These are phyloP conservation scores for Leccinum pallidistipes DNA, from an alignment of 1,284 basidiomycete species.

Conservation along the genomic window DNA sequence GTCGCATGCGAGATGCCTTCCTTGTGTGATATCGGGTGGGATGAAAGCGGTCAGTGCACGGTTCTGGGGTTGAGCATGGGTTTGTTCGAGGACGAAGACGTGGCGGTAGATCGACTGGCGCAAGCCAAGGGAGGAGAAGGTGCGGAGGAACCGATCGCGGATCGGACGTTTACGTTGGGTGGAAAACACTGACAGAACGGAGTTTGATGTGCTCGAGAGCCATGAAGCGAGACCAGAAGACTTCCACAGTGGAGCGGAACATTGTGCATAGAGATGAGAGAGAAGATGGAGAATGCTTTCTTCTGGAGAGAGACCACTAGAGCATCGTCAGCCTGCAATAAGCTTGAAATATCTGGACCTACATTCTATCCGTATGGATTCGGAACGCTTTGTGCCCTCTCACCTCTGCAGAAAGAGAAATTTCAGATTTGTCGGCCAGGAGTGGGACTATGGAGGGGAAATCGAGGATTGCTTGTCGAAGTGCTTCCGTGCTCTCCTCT, in stretches of 20 bases:
- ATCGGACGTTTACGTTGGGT: conserved; percentile 38
- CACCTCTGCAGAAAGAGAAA: conserved; percentile 58
- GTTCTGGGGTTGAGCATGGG: conserved; percentile 43
- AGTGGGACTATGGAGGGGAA: conserved; percentile 83
- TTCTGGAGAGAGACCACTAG: conserved; percentile 41
- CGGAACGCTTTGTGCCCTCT: conserved; percentile 63
- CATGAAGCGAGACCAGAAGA: conserved; percentile 62
- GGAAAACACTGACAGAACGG: conserved; percentile 38
- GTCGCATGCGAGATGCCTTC: conserved; percentile 71
- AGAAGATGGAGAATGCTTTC: conserved; percentile 64
- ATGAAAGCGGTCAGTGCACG: conserved; percentile 66
- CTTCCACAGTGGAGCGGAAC: conserved; percentile 82
- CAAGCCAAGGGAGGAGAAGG: conserved; percentile 45
- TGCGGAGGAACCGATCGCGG: conserved; percentile 42
- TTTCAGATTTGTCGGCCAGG: conserved; percentile 82
- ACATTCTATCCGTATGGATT: conserved; percentile 69
- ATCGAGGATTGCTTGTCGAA: conserved; percentile 69
- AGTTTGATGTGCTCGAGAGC: conserved; percentile 60
- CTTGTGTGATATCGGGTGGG: conserved; percentile 51
- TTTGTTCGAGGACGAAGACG: conserved; percentile 67
- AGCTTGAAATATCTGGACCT: conserved; percentile 20
- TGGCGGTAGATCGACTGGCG: conserved; percentile 70
- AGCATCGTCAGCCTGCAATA: conserved; percentile 6
- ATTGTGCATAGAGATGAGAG: conserved; percentile 82
- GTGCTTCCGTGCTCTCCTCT: conserved; percentile 55